A percentile compares a stretch with the other conserved stretches of the same genome.
Conservation (phyloP, 495 filamentous ascomycete species). For the Aspergillus carlsbadensis region DNA sequence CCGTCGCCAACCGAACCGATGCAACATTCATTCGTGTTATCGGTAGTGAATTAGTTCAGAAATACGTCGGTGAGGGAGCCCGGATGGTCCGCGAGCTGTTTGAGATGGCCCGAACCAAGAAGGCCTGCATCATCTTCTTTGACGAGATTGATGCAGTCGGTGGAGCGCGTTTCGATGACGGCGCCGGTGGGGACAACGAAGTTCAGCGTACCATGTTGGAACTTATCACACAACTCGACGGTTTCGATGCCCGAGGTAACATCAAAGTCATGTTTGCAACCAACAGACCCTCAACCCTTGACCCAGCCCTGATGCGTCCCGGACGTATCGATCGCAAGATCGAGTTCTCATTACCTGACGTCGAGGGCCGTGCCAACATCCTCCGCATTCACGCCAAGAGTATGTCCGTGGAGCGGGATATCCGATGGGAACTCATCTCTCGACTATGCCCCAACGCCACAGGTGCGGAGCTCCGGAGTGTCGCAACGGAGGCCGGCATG, state of each 20-base stretch:
- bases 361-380: constrained; percentile 96
- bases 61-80: constrained; percentile 97
- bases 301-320: constrained; percentile 94
- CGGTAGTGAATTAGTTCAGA: constrained; percentile 94
- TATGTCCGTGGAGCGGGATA: constrained; percentile 98
- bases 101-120: constrained; percentile 99
- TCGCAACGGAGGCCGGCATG: constrained; percentile 99
- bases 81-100: constrained; percentile 98
- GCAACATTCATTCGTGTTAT: constrained; percentile 99
- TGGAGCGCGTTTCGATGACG: constrained; percentile 97
- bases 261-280: constrained; percentile 99
- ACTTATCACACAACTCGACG: constrained; percentile 95
- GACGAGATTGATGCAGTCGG: constrained; percentile 98
- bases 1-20: constrained; percentile 95
- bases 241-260: constrained; percentile 95
- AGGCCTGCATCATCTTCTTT: constrained; percentile 99
- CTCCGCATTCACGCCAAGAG: constrained; percentile 98
- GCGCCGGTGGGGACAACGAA: constrained; percentile 96
- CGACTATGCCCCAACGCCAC: constrained; percentile 96
- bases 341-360: constrained; percentile 94
- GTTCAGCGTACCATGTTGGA: constrained; percentile 99
- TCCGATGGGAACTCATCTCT: constrained; percentile 97
- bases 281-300: constrained; percentile 92
- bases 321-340: constrained; percentile 99
- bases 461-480: constrained; percentile 89